These are phyloP conservation scores for Phytopythium mirpurense DNA, from an alignment of 352 stramenopile species.

Conservation along the genomic window DNA sequence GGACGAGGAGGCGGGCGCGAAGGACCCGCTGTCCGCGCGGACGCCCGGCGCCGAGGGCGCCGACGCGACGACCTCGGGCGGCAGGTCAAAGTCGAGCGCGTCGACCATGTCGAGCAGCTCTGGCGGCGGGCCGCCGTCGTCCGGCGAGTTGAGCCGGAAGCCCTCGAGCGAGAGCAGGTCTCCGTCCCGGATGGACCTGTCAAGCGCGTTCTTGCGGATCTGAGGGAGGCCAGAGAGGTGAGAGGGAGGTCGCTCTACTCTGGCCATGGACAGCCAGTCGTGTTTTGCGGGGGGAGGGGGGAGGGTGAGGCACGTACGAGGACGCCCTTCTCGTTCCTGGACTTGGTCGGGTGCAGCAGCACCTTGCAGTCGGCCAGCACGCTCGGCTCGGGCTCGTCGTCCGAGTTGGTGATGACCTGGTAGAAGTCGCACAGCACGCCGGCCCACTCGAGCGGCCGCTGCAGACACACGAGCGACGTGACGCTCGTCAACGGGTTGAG, in stretches of 20 bases:
- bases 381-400: constrained; percentile 57
- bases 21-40: too few relatives aligned
- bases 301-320: constrained; percentile 27
- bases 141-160: constrained; percentile 30
- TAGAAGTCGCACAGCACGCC: constrained; percentile 77
- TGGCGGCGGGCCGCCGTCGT: constrained; percentile 41
- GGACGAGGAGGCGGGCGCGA: constrained; percentile 7
- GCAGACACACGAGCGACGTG: constrained; percentile 76
- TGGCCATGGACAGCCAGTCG: too few relatives aligned
- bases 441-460: constrained; percentile 73
- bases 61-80: constrained; percentile 29
- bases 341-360: constrained; percentile 77
- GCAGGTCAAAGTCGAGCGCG: constrained; percentile 55
- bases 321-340: constrained; percentile 73
- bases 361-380: constrained; percentile 68
- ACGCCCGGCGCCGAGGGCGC: constrained; percentile 1
- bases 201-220: constrained; percentile 65
- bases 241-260: too few relatives aligned
- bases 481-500: constrained; percentile 61
- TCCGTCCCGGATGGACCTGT: constrained; percentile 77
- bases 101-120: constrained; percentile 71
- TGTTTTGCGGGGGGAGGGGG: background rate
- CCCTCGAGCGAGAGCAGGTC: constrained; percentile 70
- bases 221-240: constrained; percentile 4
- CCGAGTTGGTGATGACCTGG: constrained; percentile 76